A percentile compares a stretch with the other conserved stretches of the same genome.
Evolutionary conservation across 163 green algal genomes (phyloP).

Genomic region (Chlorella variabilis): DNA sequence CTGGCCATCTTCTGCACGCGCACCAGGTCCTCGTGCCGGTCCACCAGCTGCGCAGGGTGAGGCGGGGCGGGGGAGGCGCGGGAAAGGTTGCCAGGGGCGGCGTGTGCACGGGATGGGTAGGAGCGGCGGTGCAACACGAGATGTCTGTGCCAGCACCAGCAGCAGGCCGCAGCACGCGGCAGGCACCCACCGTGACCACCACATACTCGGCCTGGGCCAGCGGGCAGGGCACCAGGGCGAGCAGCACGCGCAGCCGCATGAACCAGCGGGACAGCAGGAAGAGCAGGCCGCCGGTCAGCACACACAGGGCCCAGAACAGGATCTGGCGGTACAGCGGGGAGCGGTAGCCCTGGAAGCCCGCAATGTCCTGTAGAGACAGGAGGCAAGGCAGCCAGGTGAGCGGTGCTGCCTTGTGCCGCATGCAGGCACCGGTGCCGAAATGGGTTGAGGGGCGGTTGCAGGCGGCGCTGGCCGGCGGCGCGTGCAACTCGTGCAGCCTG

Average conservation of each 20-base stretch:
- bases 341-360: conserved; percentile 28
- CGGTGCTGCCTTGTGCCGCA: no score
- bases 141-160: no score
- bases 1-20: conserved; percentile 21
- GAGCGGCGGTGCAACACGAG: no score
- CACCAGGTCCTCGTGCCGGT: conserved; percentile 38
- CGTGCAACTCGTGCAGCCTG: no score
- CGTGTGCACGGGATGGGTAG: no score
- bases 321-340: conserved; percentile 14
- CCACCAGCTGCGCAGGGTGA: conserved; percentile 4
- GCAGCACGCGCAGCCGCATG: conserved; percentile 8
- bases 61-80: background rate
- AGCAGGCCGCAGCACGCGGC: no score
- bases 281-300: conserved; percentile 17
- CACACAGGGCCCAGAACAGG: conserved; percentile 34
- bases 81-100: no score
- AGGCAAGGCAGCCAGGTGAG: background rate
- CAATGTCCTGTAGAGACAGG: conserved; percentile 28
- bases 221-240: conserved; percentile 25
- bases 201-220: conserved; percentile 37
- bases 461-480: no score
- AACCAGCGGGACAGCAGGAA: conserved; percentile 39
- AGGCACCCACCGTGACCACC: conserved; percentile 41
- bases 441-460: no score
- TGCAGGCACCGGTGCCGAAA: no score